A percentile compares a stretch with the other conserved stretches of the same genome.
phyloP scores from a whole-genome alignment of 257 asterid species.

The Galeopsis tetrahit region DNA sequence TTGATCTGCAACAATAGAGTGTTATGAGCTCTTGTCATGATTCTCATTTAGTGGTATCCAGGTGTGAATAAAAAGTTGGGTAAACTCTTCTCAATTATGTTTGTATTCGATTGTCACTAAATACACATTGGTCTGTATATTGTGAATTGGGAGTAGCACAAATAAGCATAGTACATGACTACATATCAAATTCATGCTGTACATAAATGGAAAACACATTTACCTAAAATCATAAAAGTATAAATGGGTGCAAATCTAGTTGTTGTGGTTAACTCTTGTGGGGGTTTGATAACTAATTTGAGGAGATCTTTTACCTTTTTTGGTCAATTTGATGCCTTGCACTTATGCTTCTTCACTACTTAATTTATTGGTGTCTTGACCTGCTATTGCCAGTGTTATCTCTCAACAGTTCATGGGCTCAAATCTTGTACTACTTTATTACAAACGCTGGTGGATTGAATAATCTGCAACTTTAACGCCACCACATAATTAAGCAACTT shows the following conservation, averaged over 20 bases:
- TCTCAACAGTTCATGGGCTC: slow-evolving; percentile 12
- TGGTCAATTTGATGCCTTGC: slow-evolving; percentile 26
- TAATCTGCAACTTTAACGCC: background rate
- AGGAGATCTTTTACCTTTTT: slow-evolving; percentile 18
- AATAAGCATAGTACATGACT: background rate
- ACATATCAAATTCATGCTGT: background rate
- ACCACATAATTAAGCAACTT: background rate
- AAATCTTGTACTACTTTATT: slow-evolving; percentile 7
- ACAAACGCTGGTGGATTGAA: background rate
- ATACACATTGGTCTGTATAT: background rate
- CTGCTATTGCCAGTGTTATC: slow-evolving; percentile 11
- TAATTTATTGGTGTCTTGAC: slow-evolving; percentile 13
- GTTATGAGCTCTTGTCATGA: slow-evolving; percentile 13
- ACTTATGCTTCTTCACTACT: slow-evolving; percentile 16
- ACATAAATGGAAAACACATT: background rate
- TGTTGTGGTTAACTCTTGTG: slow-evolving; percentile 5
- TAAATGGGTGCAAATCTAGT: background rate
- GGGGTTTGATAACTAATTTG: background rate
- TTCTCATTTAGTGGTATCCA: slow-evolving; percentile 12
- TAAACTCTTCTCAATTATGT: slow-evolving; percentile 17
- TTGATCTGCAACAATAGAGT: slow-evolving; percentile 11
- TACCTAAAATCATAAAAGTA: background rate
- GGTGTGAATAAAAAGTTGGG: background rate
- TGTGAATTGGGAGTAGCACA: slow-evolving; percentile 5
- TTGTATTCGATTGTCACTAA: background rate